Conservation (phyloP, 2,329 filamentous ascomycete species). For the Lachnellula willkommii region DNA sequence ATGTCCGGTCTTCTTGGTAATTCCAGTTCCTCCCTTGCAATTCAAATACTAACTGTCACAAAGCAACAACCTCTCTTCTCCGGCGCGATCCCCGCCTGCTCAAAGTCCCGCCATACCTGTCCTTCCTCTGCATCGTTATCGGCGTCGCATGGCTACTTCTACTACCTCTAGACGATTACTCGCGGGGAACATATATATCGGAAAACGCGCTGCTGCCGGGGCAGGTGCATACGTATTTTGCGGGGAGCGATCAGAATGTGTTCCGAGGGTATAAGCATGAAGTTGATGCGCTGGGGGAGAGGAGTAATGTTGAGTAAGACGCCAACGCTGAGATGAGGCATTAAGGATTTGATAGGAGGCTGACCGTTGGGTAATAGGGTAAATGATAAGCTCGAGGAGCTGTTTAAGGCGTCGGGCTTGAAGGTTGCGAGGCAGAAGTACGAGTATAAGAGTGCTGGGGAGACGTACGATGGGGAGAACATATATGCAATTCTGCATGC, state of each 20-base stretch:
- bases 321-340: background rate
- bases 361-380: conserved; percentile 38
- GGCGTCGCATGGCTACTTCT: conserved; percentile 87
- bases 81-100: conserved; percentile 77
- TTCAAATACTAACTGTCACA: conserved; percentile 11
- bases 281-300: conserved; percentile 56
- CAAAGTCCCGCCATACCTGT: conserved; percentile 81
- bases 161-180: conserved; percentile 85
- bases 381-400: conserved; percentile 66
- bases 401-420: conserved; percentile 73
- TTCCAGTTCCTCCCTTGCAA: background rate
- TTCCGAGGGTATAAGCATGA: conserved; percentile 88
- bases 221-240: conserved; percentile 97
- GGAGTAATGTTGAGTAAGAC: conserved; percentile 48
- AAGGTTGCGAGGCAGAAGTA: conserved; percentile 88
- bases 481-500: conserved; percentile 90
- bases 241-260: conserved; percentile 91
- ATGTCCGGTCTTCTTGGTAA: conserved; percentile 23
- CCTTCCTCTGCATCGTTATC: conserved; percentile 74
- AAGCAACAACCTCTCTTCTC: conserved; percentile 58
- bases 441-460: conserved; percentile 73
- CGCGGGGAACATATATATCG: conserved; percentile 88
- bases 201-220: conserved; percentile 94
- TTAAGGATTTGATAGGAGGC: background rate
- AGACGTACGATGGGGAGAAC: conserved; percentile 74